A percentile compares a stretch with the other conserved stretches of the same genome.
Evolutionary conservation across 257 asterid species (phyloP).

Genomic region (Plantago ovata): DNA sequence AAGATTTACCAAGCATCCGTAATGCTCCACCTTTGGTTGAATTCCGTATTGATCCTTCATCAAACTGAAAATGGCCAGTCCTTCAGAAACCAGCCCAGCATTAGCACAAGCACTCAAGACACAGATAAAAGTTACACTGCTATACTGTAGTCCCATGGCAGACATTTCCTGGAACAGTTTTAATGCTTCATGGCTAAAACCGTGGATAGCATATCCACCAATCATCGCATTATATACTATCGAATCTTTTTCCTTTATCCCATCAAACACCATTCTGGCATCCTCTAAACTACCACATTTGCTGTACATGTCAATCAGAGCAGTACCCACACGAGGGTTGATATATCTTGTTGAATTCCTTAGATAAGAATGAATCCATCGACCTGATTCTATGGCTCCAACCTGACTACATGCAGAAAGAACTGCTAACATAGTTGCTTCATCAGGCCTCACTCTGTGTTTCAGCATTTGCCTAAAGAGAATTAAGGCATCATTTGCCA

Average conservation of each 20-base stretch:
- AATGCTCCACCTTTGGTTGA: slow-evolving; percentile 48
- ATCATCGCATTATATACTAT: slow-evolving; percentile 47
- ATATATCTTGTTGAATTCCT: slow-evolving; percentile 5
- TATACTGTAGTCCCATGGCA: slow-evolving; percentile 28
- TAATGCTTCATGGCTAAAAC: slow-evolving; percentile 39
- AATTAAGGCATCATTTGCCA: slow-evolving; percentile 43
- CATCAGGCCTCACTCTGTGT: slow-evolving; percentile 37
- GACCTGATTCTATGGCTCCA: slow-evolving; percentile 50
- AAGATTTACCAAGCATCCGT: slow-evolving; percentile 60
- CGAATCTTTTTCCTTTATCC: slow-evolving; percentile 38
- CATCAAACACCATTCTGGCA: slow-evolving; percentile 40
- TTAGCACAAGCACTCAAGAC: slow-evolving; percentile 49
- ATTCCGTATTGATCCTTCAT: slow-evolving; percentile 34
- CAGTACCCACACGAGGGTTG: slow-evolving; percentile 36
- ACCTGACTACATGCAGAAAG: slow-evolving; percentile 54
- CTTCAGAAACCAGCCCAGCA: slow-evolving; percentile 48
- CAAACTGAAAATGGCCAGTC: slow-evolving; percentile 30
- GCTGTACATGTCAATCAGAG: slow-evolving; percentile 52
- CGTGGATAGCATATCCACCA: slow-evolving; percentile 44
- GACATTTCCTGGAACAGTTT: slow-evolving; percentile 35
- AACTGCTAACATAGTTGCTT: slow-evolving; percentile 49
- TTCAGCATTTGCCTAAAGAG: slow-evolving; percentile 44
- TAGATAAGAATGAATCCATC: slow-evolving; percentile 48
- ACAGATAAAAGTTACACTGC: slow-evolving; percentile 48
- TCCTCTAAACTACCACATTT: slow-evolving; percentile 56